These are phyloP conservation scores for Vinca major DNA, from an alignment of 305 asterid species.

Conservation along the genomic window DNA sequence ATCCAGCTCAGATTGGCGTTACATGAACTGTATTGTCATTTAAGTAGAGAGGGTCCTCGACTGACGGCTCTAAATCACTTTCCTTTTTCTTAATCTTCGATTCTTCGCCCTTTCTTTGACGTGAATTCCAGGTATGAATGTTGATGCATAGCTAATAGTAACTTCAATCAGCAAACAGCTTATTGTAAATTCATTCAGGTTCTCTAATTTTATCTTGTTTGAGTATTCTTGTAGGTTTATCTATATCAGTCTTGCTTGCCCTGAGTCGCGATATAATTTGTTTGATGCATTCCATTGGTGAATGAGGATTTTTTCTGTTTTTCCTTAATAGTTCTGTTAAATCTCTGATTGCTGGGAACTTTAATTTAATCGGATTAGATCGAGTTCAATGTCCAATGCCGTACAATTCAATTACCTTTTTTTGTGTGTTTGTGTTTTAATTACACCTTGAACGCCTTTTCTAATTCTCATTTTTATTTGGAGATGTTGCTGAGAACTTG, in stretches of 20 bases:
- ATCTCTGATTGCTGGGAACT: background rate
- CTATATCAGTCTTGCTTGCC: background rate
- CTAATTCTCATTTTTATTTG: background rate
- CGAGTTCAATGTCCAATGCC: background rate
- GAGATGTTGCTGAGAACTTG: background rate
- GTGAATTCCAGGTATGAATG: constrained; percentile 6
- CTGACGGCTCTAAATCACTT: background rate
- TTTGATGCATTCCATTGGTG: background rate
- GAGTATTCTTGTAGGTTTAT: background rate
- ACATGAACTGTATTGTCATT: background rate
- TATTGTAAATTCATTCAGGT: background rate
- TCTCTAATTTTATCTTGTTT: background rate
- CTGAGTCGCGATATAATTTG: background rate
- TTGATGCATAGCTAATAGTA: background rate
- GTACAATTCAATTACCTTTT: background rate
- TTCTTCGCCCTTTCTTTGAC: background rate
- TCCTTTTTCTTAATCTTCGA: constrained; percentile 14
- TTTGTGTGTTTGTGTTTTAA: background rate
- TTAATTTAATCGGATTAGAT: background rate
- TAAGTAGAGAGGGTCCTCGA: constrained; percentile 6
- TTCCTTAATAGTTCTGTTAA: background rate
- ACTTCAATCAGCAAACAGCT: background rate
- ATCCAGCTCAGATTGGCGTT: constrained; percentile 6
- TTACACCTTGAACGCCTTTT: background rate
- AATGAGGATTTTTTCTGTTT: background rate